Base-by-base conservation (phyloP, 495 filamentous ascomycete species). In the Penicillium salamii region DNA sequence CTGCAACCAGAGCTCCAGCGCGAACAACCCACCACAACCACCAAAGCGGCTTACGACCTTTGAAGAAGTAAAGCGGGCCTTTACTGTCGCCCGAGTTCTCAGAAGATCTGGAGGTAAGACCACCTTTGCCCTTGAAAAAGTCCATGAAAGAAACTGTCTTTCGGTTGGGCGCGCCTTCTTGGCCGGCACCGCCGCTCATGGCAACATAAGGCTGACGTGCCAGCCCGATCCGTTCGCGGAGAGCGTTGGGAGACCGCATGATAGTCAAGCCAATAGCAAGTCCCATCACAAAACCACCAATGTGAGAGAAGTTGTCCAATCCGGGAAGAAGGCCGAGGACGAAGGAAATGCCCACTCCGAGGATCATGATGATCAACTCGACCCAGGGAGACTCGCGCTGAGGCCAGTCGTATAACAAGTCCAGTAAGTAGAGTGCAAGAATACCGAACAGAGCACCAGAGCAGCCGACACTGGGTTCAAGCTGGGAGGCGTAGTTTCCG, bases 11-110 rank as follows among this genome's bases (percentile, higher is more conserved):
- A n/a, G 86, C 86, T 6, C 78, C 90, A 7, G 81, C 87, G 8
- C 93, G 78, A 12, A 96, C 79, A 18, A 97, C 67, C 93, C 93
- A 98, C 91, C 95, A 98, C 8, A 72, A 86, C 93, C 93, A 98
- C 93, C 93, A 98, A 1, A 95, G 70, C 19, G 89, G 86, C 65
- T 92, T 95, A 5, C 93, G 78, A 17, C 89, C 90, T 64, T 88
- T 90, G 76, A 98, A 97, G 68, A 97, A 97, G 2, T 79, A 80
- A 1, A 91, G 57, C 0, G 89, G 89, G 47, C 81, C 77, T 56
- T 82, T 85, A 37, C 82, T 61, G 13, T 47, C 63, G 58, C 49
- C 55, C 58, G 56, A 74, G 2, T 33, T 18, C 2, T 51, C 49
- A 13, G 29, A 17, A 1, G 40, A 41, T 4, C 50, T 49, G 9